Base-by-base conservation (phyloP, 2,329 filamentous ascomycete species). In the Fusarium sarcochroum region DNA sequence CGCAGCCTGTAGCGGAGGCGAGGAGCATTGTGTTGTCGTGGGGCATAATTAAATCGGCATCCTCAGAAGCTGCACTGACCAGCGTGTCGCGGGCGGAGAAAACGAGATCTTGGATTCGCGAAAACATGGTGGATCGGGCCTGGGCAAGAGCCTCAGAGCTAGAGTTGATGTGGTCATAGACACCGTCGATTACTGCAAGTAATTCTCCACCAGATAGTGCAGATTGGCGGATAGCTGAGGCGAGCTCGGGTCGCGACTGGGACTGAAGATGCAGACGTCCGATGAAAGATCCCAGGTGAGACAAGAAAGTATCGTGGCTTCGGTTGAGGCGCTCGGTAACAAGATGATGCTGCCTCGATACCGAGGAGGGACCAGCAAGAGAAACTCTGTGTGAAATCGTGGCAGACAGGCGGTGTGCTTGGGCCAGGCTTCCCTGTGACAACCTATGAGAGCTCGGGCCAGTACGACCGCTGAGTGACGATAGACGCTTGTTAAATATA, bases 221-320 rank as follows among this genome's bases (percentile, higher is more conserved):
- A 10, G 94, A 93, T 76, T 95, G 91, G 76, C 93, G 91, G 47
- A 97, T 95, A 17, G 93, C 94, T 13, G 90, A 82, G 32, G 94
- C 89, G 48, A 98, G 85, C 77, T 97, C 94, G 2, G 91, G 89
- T 10, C 93, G 91, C 9, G 94, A 96, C 66, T 96, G 91, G n/a
- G 94, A 96, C 77, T 98, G 94, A 63, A 98, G 85, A 78, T 98
- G 93, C 57, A 98, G 86, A 37, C 89, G 86, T 17, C 96, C 96
- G 76, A 98, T 95, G 77, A 98, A 97, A 6, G 93, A 97, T 50
- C 93, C 95, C 51, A 99, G 88, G 75, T 94, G 92, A 8, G 94
- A 96, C 53, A 99, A 83, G 75, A 98, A 97, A 9, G 88, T 89
- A 80, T 98, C 94, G 80, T 98, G 94, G 50, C 90, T 92, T 49